Evolutionary conservation across 1,284 basidiomycete species (phyloP), one percentile per base, ranked within the genome.

Genomic region (Termitomyces sp.): DNA sequence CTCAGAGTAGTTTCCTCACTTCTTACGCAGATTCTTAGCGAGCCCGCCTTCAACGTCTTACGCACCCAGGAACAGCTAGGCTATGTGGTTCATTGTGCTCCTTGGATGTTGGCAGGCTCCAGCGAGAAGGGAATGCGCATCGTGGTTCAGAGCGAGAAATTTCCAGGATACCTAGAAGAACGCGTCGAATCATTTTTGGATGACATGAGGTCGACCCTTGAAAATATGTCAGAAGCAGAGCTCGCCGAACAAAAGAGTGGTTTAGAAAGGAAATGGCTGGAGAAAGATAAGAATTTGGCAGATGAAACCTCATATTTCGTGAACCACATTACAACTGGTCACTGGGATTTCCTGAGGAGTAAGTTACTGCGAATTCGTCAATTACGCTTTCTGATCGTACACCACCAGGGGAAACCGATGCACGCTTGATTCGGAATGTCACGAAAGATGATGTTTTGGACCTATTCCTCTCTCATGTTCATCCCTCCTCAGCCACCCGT

Each of bases 21-120:
- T 31, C 75, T 90, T 33, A 78, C 79, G 0, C 93, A 93, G 63
- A 88, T 97, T 55, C 75, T 93, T 33, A 75, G 79, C 9, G 97
- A 99, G 64, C 95, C 96, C 0, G 81, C 88, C n/a, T 99, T 99
- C 72, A 88, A 97, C 65, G 76, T 88, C 34, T 79, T 99, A 38
- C 86, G 97, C n/a, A 98, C 96, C 2, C 87, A 94, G 68, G 93
- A 99, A 68, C 97, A 99, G 69, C 79, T 99, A 0, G 97, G 97
- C 10, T 99, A 99, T 67, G 79, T 96, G 46, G 92, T 93, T 38
- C 79, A 74, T 3, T 81, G 81, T 51, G 75, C 78, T 0, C 69
- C 74, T 34, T 81, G 79, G 76, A 65, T 73, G 24, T 66, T 86
- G 40, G 64, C 79, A 24, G 84, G 87, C 10, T 73, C 79, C 2